phyloP scores from a whole-genome alignment of 306 rosid species.

The Begonia loranthoides region DNA sequence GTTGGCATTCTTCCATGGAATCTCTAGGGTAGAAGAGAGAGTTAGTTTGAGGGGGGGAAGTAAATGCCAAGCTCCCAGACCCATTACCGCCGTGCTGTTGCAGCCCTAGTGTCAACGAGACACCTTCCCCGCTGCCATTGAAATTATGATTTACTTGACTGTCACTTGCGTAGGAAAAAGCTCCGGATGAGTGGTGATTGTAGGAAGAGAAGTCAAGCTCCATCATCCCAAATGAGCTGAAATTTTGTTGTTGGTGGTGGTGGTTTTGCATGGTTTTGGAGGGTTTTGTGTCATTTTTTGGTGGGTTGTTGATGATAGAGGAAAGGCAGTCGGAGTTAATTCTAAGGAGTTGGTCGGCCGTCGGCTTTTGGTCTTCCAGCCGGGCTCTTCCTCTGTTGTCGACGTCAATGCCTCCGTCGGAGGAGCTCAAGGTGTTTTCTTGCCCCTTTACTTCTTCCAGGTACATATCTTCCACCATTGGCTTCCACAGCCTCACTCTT shows the following conservation, averaged over 20 bases:
- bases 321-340: constrained; percentile 58
- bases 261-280: constrained; percentile 19
- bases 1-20: constrained; percentile 55
- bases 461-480: constrained; percentile 99
- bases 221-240: constrained; percentile 35
- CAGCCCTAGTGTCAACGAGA: constrained; percentile 80
- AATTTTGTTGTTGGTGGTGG: constrained; percentile 14
- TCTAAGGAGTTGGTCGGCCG: constrained; percentile 31
- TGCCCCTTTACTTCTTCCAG: constrained; percentile 56
- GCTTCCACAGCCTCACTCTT: constrained; percentile 94
- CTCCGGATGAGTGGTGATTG: constrained; percentile 19
- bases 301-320: constrained; percentile 38
- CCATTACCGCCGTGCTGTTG: constrained; percentile 65
- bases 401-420: constrained; percentile 28
- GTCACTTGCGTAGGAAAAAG: constrained; percentile 16
- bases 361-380: constrained; percentile 38
- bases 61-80: constrained; percentile 47
- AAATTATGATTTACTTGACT: constrained; percentile 16
- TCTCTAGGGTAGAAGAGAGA: constrained; percentile 60
- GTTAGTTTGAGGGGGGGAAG: constrained; percentile 28
- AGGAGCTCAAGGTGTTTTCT: constrained; percentile 21
- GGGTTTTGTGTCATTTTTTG: constrained; percentile 23
- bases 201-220: constrained; percentile 67
- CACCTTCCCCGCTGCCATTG: constrained; percentile 28
- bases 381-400: constrained; percentile 12